Conservation (phyloP, 805 yeast genomes). For the Candida chilensis region DNA sequence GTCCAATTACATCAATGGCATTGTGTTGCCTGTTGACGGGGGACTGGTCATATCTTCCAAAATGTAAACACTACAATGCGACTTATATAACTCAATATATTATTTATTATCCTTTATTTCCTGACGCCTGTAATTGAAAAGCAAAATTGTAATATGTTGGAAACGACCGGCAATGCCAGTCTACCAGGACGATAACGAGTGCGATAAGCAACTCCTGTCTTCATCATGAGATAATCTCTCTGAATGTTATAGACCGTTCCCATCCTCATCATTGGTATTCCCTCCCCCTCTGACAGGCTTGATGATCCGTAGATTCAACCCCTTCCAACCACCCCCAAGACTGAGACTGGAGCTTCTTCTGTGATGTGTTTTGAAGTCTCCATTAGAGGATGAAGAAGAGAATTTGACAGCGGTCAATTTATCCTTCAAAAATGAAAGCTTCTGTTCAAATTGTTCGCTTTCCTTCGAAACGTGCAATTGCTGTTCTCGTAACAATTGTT, state of each 20-base stretch:
- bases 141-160: too few relatives aligned
- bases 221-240: too few relatives aligned
- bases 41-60: too few relatives aligned
- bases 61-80: too few relatives aligned
- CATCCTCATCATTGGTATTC: constrained; percentile 3
- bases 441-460: constrained; percentile 36
- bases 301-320: constrained; percentile 49
- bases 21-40: constrained; percentile 63
- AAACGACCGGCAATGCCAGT: too few relatives aligned
- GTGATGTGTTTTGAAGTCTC: constrained; percentile 6
- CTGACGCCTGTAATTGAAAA: too few relatives aligned
- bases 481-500: constrained; percentile 38
- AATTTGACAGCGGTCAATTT: constrained; percentile 12
- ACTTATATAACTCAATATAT: too few relatives aligned
- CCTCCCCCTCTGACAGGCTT: constrained; percentile 55
- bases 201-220: too few relatives aligned
- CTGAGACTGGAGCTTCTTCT: constrained; percentile 5
- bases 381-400: constrained; percentile 7
- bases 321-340: constrained; percentile 16
- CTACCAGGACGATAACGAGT: too few relatives aligned
- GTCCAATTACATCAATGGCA: constrained; percentile 56
- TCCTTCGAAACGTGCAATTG: constrained; percentile 39
- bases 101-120: too few relatives aligned
- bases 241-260: too few relatives aligned
- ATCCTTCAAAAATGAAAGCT: constrained; percentile 16